These are phyloP conservation scores for Comarum palustre DNA, from an alignment of 306 rosid species.

Conservation along the genomic window DNA sequence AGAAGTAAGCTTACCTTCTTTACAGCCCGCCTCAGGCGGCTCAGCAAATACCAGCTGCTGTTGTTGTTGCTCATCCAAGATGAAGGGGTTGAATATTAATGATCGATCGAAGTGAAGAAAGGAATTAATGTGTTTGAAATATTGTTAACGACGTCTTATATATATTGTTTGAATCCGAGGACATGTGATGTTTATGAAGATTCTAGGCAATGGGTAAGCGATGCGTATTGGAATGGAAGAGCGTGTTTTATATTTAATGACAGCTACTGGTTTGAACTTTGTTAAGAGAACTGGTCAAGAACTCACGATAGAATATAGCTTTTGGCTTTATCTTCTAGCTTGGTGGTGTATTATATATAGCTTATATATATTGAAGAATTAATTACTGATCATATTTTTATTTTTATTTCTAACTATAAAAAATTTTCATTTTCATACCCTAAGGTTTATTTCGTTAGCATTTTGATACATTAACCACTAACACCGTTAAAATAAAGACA, in stretches of 20 bases:
- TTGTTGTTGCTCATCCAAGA: constrained; percentile 29
- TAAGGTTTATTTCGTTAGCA: too few relatives aligned
- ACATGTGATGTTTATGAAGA: neutral
- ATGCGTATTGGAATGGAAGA: constrained; percentile 26
- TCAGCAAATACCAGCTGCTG: constrained; percentile 28
- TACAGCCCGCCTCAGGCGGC: constrained; percentile 56
- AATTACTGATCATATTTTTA: too few relatives aligned
- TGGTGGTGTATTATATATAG: too few relatives aligned
- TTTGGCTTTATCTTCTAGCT: too few relatives aligned
- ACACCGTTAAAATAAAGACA: too few relatives aligned
- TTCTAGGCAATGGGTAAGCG: constrained; percentile 11
- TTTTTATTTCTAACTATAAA: too few relatives aligned
- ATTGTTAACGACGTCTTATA: neutral
- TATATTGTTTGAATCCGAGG: neutral
- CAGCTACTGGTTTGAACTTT: neutral
- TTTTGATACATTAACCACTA: too few relatives aligned
- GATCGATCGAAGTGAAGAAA: neutral
- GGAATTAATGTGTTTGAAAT: neutral
- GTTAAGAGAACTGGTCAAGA: constrained; percentile 17
- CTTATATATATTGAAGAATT: too few relatives aligned
- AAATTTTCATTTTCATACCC: too few relatives aligned
- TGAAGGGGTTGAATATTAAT: neutral
- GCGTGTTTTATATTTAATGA: constrained; percentile 14
- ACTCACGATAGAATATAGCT: too few relatives aligned
- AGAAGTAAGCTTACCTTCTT: constrained; percentile 49